These are phyloP conservation scores for Glomus cerebriforme DNA, from an alignment of 192 early-diverging fungal genomes.

Conservation along the genomic window DNA sequence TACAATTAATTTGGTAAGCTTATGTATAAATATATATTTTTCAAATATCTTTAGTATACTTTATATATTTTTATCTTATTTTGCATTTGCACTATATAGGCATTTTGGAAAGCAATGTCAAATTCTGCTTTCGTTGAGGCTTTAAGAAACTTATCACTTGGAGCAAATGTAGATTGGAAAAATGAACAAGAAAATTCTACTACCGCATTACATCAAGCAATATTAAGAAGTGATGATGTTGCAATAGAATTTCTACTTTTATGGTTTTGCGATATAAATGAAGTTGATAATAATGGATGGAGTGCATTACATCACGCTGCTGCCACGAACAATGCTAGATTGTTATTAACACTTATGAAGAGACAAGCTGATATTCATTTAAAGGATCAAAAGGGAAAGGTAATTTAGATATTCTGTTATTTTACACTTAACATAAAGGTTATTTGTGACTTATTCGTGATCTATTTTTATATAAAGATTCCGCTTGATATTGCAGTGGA, in stretches of 20 bases:
- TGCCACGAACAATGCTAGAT: slow-evolving; percentile 66
- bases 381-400: slow-evolving; percentile 67
- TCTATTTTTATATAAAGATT: slow-evolving; percentile 35
- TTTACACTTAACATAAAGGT: neutral
- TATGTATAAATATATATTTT: neutral
- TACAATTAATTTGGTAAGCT: slow-evolving; percentile 33
- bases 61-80: no score
- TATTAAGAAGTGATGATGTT: slow-evolving; percentile 63
- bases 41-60: no score
- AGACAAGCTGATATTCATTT: slow-evolving; percentile 74
- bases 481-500: slow-evolving; percentile 58
- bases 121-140: slow-evolving; percentile 59
- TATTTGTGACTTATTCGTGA: neutral
- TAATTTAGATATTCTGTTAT: slow-evolving; percentile 29
- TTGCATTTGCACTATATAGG: slow-evolving; percentile 33
- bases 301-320: slow-evolving; percentile 75
- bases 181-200: slow-evolving; percentile 61
- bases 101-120: slow-evolving; percentile 62
- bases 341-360: slow-evolving; percentile 70
- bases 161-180: slow-evolving; percentile 68
- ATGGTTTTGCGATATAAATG: slow-evolving; percentile 76
- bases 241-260: slow-evolving; percentile 78
- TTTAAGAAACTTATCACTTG: slow-evolving; percentile 66
- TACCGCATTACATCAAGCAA: slow-evolving; percentile 71
- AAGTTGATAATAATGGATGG: slow-evolving; percentile 63